Evolutionary conservation across 768 basidiomycete species (phyloP), one percentile per base, ranked within the genome.

Genomic region (Xerocomus spinulosus): DNA sequence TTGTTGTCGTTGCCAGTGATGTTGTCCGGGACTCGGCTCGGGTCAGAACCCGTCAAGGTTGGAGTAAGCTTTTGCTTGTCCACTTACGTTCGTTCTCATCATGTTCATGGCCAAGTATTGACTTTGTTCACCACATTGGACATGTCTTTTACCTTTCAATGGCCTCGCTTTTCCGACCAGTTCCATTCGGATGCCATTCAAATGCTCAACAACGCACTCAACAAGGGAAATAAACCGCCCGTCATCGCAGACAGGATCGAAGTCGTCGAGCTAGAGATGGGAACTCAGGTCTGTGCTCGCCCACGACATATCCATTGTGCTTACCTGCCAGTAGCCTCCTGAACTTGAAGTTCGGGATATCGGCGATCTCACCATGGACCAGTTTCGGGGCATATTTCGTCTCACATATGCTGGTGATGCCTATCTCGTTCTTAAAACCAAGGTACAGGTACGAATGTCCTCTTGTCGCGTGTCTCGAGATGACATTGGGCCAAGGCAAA

Each of bases 241-340:
- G 87, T 99, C 61, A 97, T 98, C 56, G 94, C 92, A 44, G 96
- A 95, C 71, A 85, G 80, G 68, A 98, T 99, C 54, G 92, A 98
- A 67, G 96, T 99, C 25, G 89, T 96, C 44, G 96, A 98, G 66
- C 73, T 99, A n/a, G 87, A 97, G 70, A 98, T 99, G 96, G 96
- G 96, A 30, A 92, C 89, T 2, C 87, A 95, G 75, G 94, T 92
- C 51, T 45, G 73, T 62, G 28, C n/a, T 41, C 20, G 18, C 17
- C 7, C 10, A 8, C n/a, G 21, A 3, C 30, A 15, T 23, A 10
- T 21, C 26, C 17, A 15, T 18, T 37, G 2, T 18, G 12, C 49
- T 55, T 30, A 58, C 37, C 29, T 13, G 18, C 28, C 29, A n/a
- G 5, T 57, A 97, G 92, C 95, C 96, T 10, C 96, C 96, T 38